Evolutionary conservation across 2,329 filamentous ascomycete genomes (phyloP).

Genomic region (Alternaria tenuissima): DNA sequence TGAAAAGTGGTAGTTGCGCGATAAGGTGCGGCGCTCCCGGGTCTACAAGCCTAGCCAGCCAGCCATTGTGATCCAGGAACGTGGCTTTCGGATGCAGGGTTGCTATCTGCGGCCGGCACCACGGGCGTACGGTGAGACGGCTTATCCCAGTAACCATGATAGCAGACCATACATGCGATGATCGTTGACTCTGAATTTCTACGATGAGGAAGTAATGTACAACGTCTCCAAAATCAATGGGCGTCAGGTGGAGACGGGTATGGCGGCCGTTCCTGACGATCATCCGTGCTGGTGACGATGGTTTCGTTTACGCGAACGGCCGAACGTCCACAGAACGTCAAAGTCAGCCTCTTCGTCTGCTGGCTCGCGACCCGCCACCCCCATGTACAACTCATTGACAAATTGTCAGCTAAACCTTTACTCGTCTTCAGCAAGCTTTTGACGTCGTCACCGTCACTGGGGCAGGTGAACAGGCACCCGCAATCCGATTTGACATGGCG

Average conservation of each 20-base stretch:
- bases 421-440: background rate
- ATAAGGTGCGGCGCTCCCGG: conserved; percentile 17
- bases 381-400: conserved; percentile 2
- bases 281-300: background rate
- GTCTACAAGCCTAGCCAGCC: conserved; percentile 7
- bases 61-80: conserved; percentile 12
- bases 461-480: background rate
- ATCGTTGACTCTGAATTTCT: background rate
- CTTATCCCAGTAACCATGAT: background rate
- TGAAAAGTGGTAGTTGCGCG: conserved; percentile 8
- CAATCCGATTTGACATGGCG: conserved; percentile 3
- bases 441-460: background rate
- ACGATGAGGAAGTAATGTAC: background rate
- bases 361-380: background rate
- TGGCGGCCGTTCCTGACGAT: conserved; percentile 14
- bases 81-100: conserved; percentile 11
- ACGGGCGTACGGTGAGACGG: background rate
- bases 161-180: background rate
- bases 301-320: conserved; percentile 4
- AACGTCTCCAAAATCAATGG: background rate
- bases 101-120: conserved; percentile 4
- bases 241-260: conserved; percentile 10
- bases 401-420: background rate
- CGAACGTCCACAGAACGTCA: background rate
- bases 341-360: background rate